Evolutionary conservation across 257 asterid genomes (phyloP).

Genomic region (Haberlea rhodopensis): DNA sequence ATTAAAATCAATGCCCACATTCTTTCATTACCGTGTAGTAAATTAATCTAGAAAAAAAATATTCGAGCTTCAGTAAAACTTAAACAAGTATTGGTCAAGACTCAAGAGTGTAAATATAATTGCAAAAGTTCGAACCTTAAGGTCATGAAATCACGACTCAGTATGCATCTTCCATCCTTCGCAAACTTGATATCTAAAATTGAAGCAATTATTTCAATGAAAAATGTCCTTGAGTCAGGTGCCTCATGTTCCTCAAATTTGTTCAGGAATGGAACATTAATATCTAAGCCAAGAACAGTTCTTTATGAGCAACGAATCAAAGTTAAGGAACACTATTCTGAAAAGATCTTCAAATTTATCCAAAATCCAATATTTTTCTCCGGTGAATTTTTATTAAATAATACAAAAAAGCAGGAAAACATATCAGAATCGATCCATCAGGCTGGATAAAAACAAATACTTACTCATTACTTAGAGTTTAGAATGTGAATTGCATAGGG

Average conservation of each 20-base stretch:
- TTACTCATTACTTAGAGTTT: conserved; percentile 55
- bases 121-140: conserved; percentile 51
- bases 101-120: conserved; percentile 8
- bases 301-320: conserved; percentile 5
- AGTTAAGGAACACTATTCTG: too few relatives aligned
- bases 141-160: too few relatives aligned
- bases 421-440: conserved; percentile 19
- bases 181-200: too few relatives aligned
- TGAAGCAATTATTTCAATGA: too few relatives aligned
- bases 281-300: conserved; percentile 19
- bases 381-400: too few relatives aligned
- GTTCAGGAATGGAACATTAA: conserved; percentile 31
- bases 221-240: too few relatives aligned
- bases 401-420: conserved; percentile 19
- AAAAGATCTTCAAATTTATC: too few relatives aligned
- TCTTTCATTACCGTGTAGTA: conserved; percentile 9
- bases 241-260: too few relatives aligned
- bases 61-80: not conserved
- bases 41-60: conserved; percentile 13
- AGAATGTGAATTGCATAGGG: conserved; percentile 94
- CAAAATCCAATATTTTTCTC: too few relatives aligned
- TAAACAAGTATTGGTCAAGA: not conserved
- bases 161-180: too few relatives aligned
- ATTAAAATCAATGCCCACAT: conserved; percentile 12
- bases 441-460: conserved; percentile 12